phyloP scores from a whole-genome alignment of 495 filamentous ascomycete genomes.

The Penicillium flavigenum region DNA sequence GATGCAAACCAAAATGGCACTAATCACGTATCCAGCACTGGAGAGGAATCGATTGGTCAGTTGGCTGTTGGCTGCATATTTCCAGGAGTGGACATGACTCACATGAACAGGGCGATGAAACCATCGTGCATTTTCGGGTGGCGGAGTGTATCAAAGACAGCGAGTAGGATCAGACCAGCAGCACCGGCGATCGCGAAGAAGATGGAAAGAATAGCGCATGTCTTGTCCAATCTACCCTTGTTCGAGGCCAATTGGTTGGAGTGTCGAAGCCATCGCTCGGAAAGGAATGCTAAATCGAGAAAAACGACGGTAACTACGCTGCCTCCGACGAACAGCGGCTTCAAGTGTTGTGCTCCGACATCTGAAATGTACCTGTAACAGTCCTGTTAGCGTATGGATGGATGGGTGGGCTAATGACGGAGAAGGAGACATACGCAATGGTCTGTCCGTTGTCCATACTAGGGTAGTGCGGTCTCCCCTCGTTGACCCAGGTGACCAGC shows the following conservation, averaged over 20 bases:
- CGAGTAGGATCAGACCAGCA: constrained; percentile 73
- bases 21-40: constrained; percentile 62
- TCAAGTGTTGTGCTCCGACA: constrained; percentile 69
- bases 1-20: constrained; percentile 79
- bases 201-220: constrained; percentile 66
- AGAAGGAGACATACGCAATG: constrained; percentile 62
- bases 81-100: constrained; percentile 26
- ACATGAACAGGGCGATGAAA: constrained; percentile 83
- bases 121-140: constrained; percentile 68
- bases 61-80: background rate
- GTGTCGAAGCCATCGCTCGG: constrained; percentile 83
- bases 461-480: constrained; percentile 59
- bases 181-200: constrained; percentile 75
- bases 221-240: constrained; percentile 63
- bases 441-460: constrained; percentile 64
- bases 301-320: constrained; percentile 76
- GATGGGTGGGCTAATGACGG: constrained; percentile 2
- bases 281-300: constrained; percentile 75
- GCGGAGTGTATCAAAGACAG: constrained; percentile 75
- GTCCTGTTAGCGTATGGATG: background rate
- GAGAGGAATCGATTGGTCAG: constrained; percentile 6
- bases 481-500: constrained; percentile 66
- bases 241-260: constrained; percentile 70
- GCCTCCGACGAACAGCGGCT: constrained; percentile 86
- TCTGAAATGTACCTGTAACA: constrained; percentile 64